Evolutionary conservation across 164 flowering plant genomes (phyloP), one percentile per base, ranked within the genome.

Genomic region (Buxus sempervirens): DNA sequence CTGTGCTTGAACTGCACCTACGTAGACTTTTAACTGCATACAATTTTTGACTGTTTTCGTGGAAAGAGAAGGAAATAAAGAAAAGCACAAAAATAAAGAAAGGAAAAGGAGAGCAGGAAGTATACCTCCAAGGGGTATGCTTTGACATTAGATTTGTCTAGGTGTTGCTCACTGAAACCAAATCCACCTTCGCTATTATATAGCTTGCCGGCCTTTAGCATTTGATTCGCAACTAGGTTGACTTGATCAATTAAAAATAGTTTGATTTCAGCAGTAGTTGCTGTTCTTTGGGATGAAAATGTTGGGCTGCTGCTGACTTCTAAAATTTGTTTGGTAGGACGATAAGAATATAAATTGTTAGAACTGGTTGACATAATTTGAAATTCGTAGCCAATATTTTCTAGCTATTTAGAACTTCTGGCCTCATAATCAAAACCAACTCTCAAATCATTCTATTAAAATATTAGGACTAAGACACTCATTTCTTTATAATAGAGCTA

Each of bases 301-400:
- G 36, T 38, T 38, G 16, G 21, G 9, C 70, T 56, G 63, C 56
- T 70, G 66, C 70, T 70, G 76, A 70, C 26, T 60, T 32, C 21
- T 10, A 32, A 59, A 27, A 25, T 21, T 58, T 64, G 72, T 68
- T 68, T 60, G 80, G 75, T 74, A 62, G 69, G 58, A 74, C 5
- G 70, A 73, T 69, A 32, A 32, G 38, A 32, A 32, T 73, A 60
- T 64, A 68, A 68, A 71, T 68, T 65, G 76, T 72, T 74, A 61
- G 66, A 64, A 74, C 57, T 62, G 68, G 73, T 78, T 78, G 76
- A 78, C 78, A 72, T 51, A 60, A 9, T 62, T 59, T 59, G 60
- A 68, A 63, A 76, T 18, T 53, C 22, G 23, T 58, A 14, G 32
- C 10, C 58, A 28, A 51, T 57, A 64, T 61, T 36, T 48, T 45